Evolutionary conservation across 768 basidiomycete genomes (phyloP).

Genomic region (Hygrophoropsis aurantiaca): DNA sequence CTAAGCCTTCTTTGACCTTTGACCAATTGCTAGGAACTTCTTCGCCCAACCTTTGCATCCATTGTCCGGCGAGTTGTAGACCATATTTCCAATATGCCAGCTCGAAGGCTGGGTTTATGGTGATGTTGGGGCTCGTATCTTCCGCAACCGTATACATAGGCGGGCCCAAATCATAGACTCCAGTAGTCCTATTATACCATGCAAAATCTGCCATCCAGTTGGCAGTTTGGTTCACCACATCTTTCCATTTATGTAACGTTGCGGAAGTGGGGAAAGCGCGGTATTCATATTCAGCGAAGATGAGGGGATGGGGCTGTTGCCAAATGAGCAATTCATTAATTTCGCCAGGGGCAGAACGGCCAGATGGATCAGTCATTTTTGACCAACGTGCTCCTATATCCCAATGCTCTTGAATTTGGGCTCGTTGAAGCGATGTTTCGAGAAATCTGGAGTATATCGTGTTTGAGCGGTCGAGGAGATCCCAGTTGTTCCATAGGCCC

Average conservation of each 20-base stretch:
- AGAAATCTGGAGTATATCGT: constrained; percentile 50
- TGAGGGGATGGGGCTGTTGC: constrained; percentile 60
- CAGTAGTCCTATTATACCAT: constrained; percentile 47
- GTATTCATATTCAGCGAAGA: constrained; percentile 59
- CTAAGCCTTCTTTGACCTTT: constrained; percentile 44
- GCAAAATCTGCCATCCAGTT: constrained; percentile 62
- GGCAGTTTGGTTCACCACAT: constrained; percentile 51
- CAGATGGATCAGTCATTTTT: constrained; percentile 63
- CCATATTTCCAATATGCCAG: constrained; percentile 59
- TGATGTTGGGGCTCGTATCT: constrained; percentile 54
- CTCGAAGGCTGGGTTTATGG: constrained; percentile 58
- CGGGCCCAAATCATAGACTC: constrained; percentile 56
- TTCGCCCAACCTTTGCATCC: constrained; percentile 46
- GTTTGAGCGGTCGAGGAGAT: constrained; percentile 46
- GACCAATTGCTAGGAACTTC: constrained; percentile 43
- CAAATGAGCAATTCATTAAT: constrained; percentile 65
- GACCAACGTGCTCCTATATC: constrained; percentile 58
- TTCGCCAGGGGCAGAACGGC: constrained; percentile 56
- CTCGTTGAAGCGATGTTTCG: constrained; percentile 41
- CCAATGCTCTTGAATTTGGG: constrained; percentile 55
- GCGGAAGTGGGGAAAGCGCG: constrained; percentile 40
- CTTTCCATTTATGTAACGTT: constrained; percentile 50
- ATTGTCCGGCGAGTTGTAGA: constrained; percentile 45
- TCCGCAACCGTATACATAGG: constrained; percentile 58
- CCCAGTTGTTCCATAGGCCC: constrained; percentile 63